Evolutionary conservation across 169 alveolate genomes (phyloP).

Genomic region (Plasmodium blacklocki): DNA sequence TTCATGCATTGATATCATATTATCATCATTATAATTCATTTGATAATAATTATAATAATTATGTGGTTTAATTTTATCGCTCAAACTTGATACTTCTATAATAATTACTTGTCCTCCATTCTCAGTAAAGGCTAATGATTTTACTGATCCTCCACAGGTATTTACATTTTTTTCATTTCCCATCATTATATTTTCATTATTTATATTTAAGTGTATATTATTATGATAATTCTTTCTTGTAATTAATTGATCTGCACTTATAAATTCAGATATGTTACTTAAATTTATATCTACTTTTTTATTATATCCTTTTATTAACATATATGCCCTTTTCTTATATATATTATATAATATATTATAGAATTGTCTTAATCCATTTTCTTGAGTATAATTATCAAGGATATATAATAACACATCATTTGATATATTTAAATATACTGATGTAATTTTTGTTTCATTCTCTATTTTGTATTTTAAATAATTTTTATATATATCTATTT

Average conservation of each 20-base stretch:
- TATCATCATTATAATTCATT: neutral
- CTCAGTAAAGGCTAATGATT: slow-evolving; percentile 96
- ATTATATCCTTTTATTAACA: slow-evolving; percentile 85
- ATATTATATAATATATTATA: slow-evolving; percentile 89
- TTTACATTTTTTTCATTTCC: too few relatives aligned
- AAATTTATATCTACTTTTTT: slow-evolving; percentile 1
- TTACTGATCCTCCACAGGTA: slow-evolving; percentile 89
- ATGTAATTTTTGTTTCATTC: slow-evolving; percentile 86
- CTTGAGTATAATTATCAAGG: slow-evolving; percentile 92
- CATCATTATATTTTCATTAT: too few relatives aligned
- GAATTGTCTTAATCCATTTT: slow-evolving; percentile 94
- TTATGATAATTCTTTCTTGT: neutral
- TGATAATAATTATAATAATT: slow-evolving; percentile 49
- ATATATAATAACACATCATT: slow-evolving; percentile 84
- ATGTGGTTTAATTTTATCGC: neutral
- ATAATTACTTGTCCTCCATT: slow-evolving; percentile 94
- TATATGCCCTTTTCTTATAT: slow-evolving; percentile 90
- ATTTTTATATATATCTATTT: slow-evolving; percentile 89
- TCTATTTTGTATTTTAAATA: slow-evolving; percentile 90
- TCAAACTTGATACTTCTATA: slow-evolving; percentile 91
- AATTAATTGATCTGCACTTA: slow-evolving; percentile 4
- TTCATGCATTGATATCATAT: neutral
- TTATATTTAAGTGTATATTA: neutral
- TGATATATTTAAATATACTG: slow-evolving; percentile 78
- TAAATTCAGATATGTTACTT: slow-evolving; percentile 1